Conservation (phyloP, 2,329 filamentous ascomycete genomes). For the Aspergillus melleus region DNA sequence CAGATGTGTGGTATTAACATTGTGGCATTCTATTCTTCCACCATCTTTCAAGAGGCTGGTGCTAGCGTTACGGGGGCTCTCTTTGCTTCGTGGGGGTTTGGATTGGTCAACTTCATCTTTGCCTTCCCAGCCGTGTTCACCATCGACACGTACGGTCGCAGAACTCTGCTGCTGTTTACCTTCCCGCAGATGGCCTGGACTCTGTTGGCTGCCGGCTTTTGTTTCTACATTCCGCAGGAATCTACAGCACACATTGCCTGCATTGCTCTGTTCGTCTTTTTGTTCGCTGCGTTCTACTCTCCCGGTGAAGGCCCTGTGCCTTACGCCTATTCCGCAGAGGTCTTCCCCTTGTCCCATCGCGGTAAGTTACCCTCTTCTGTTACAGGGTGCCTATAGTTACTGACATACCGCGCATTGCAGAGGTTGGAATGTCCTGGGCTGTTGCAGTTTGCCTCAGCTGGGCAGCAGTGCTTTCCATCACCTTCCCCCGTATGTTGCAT, state of each 20-base stretch:
- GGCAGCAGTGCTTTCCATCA: conserved; percentile 52
- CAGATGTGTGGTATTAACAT: conserved; percentile 74
- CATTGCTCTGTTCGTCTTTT: conserved; percentile 62
- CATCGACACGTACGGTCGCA: conserved; percentile 67
- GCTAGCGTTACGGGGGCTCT: conserved; percentile 57
- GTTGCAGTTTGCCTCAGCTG: conserved; percentile 49
- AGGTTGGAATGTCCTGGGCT: conserved; percentile 51
- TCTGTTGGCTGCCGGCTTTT: conserved; percentile 63
- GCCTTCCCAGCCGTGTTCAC: conserved; percentile 66
- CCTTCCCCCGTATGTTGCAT: conserved; percentile 49
- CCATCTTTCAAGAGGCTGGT: conserved; percentile 56
- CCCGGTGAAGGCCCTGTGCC: conserved; percentile 61
- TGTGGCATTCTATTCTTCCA: conserved; percentile 73
- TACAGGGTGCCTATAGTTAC: not conserved
- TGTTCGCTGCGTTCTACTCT: conserved; percentile 66
- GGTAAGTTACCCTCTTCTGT: conserved; percentile 31
- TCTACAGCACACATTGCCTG: conserved; percentile 51
- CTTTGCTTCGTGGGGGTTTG: conserved; percentile 65
- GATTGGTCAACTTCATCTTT: conserved; percentile 65
- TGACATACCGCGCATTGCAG: conserved; percentile 23
- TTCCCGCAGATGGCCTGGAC: conserved; percentile 69
- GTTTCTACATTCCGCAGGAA: conserved; percentile 51
- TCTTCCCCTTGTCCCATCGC: conserved; percentile 57
- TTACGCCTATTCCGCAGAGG: conserved; percentile 56
- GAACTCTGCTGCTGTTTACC: conserved; percentile 63